Evolutionary conservation across 2,329 filamentous ascomycete species (phyloP), one percentile per base, ranked within the genome.

Genomic region (Fusarium nanum): DNA sequence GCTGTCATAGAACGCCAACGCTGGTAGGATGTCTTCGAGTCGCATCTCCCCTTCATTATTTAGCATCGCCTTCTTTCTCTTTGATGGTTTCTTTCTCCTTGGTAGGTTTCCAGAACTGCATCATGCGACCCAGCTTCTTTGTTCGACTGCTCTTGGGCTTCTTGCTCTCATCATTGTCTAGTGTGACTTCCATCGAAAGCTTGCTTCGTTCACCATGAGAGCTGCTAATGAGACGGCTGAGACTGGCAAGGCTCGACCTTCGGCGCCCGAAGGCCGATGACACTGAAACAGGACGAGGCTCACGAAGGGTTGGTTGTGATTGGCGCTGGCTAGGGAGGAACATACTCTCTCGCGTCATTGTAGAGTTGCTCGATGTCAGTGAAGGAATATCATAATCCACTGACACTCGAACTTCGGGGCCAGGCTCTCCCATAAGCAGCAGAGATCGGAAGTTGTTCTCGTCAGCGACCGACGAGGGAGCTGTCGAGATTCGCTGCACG

Each of bases 71-170:
- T 40, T 81, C 77, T 68, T 86, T 85, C 42, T 82, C 78, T 65
- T 86, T 85, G 76, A 86, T 89, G 14, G 85, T 83, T 28, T 81
- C 77, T 67, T 86, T 85, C 45, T 82, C 78, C 66, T 86, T 85
- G 75, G 86, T 89, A 12, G 85, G 83, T 80, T 91, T 93, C 91
- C 91, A 94, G 78, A 94, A 94, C 73, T 91, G 89, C 85, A 93
- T 89, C 82, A 94, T 85, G 54, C 91, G 90, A 77, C 92, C 91
- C 40, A 94, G 81, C 30, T 91, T 87, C 77, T 89, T 92, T 40
- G 88, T 83, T 78, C 89, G 92, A 83, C 90, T 92, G 25, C 73
- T 75, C 77, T 88, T 89, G 10, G 77, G 72, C 82, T 85, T 87
- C 75, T 87, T 88, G 34, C 62, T 87, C 1, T 81, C 76, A n/a